These are phyloP conservation scores for Jatropha podagrica DNA, from an alignment of 441 rosid genomes.

Conservation along the genomic window DNA sequence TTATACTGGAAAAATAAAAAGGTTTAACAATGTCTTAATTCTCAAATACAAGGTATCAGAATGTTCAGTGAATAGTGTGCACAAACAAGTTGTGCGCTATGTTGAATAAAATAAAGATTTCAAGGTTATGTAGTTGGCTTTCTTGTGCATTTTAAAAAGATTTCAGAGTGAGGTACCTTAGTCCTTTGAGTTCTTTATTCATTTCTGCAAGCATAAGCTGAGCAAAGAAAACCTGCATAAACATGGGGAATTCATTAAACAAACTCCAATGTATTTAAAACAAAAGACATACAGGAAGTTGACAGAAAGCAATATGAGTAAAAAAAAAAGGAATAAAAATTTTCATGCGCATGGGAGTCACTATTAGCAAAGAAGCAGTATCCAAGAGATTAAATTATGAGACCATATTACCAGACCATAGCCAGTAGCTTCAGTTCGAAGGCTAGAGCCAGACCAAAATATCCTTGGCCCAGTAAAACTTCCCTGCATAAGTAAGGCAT, in stretches of 20 bases:
- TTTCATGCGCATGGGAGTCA: neutral
- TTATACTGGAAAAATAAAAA: constrained; percentile 10
- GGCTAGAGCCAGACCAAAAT: constrained; percentile 99
- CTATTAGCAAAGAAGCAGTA: constrained; percentile 13
- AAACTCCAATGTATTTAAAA: constrained; percentile 20
- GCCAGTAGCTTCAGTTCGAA: constrained; percentile 99
- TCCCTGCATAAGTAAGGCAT: constrained; percentile 89
- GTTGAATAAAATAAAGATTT: neutral
- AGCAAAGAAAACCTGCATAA: constrained; percentile 91
- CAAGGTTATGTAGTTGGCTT: neutral
- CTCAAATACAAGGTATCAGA: neutral
- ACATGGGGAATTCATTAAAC: constrained; percentile 25
- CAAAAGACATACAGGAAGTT: neutral
- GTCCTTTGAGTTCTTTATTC: constrained; percentile 95
- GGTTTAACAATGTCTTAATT: neutral
- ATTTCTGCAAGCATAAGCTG: constrained; percentile 92
- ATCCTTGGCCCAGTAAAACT: constrained; percentile 97
- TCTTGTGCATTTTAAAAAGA: neutral
- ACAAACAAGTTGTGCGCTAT: neutral
- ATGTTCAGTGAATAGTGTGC: neutral
- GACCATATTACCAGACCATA: constrained; percentile 85
- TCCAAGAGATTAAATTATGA: constrained; percentile 19
- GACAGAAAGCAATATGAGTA: constrained; percentile 8
- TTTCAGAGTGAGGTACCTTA: constrained; percentile 53
- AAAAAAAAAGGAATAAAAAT: constrained; percentile 4